phyloP scores from a whole-genome alignment of 257 asterid species.

The Capsicum rhomboideum region DNA sequence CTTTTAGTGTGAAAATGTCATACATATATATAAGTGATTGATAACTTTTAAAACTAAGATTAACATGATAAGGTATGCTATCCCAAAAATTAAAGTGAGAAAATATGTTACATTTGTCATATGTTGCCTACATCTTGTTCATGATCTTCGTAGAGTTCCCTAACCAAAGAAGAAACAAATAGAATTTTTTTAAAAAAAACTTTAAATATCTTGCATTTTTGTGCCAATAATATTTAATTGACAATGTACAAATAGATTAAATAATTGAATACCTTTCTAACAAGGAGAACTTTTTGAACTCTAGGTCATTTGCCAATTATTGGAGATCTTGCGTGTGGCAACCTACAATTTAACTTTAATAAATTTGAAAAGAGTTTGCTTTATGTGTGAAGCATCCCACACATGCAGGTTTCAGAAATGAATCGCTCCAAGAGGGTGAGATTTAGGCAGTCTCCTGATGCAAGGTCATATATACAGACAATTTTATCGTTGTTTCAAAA shows the following conservation, averaged over 20 bases:
- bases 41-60: not conserved
- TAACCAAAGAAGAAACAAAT: not conserved
- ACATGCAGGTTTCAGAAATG: too few relatives aligned
- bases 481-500: too few relatives aligned
- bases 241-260: not conserved
- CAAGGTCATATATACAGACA: too few relatives aligned
- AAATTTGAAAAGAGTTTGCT: too few relatives aligned
- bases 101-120: too few relatives aligned
- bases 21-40: not conserved
- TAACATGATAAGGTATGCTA: not conserved
- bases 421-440: too few relatives aligned
- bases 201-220: not conserved
- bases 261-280: slow-evolving; percentile 11
- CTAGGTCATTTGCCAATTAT: slow-evolving; percentile 12
- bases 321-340: not conserved
- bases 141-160: not conserved
- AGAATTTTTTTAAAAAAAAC: not conserved
- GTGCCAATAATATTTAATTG: not conserved
- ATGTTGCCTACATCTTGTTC: not conserved
- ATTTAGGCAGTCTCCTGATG: too few relatives aligned
- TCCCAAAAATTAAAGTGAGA: not conserved
- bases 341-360: not conserved
- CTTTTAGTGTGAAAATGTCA: not conserved
- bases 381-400: too few relatives aligned
- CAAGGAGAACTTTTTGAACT: slow-evolving; percentile 18